A percentile compares a stretch with the other conserved stretches of the same genome.
Evolutionary conservation across 2,329 filamentous ascomycete species (phyloP).

Genomic region (Claviceps fusiformis): DNA sequence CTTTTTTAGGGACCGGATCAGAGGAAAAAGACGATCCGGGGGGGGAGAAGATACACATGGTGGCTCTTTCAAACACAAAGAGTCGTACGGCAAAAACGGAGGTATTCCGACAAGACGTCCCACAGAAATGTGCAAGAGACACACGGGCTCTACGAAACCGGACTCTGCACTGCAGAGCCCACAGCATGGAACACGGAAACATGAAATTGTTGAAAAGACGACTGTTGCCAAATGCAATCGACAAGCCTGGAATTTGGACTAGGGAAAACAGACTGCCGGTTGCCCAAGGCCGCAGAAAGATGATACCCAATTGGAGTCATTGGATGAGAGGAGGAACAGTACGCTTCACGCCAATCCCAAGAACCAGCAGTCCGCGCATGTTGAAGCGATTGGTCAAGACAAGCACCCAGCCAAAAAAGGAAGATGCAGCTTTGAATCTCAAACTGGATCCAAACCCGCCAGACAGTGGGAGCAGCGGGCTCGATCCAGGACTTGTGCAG

Average conservation of each 20-base stretch:
- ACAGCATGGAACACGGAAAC: not conserved
- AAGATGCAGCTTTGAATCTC: not conserved
- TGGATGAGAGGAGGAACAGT: slow-evolving; percentile 9
- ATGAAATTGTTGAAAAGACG: not conserved
- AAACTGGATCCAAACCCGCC: not conserved
- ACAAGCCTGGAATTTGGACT: not conserved
- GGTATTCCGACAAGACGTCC: not conserved
- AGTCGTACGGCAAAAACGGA: not conserved
- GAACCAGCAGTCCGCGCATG: not conserved
- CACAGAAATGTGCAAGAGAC: not conserved
- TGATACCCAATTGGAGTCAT: slow-evolving; percentile 2
- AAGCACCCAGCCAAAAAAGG: not conserved
- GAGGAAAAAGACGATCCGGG: not conserved
- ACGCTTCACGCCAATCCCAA: slow-evolving; percentile 2
- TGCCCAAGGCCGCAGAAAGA: not conserved
- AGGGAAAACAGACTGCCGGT: not conserved
- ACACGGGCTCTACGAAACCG: not conserved
- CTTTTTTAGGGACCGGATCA: slow-evolving; percentile 3
- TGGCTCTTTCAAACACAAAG: not conserved
- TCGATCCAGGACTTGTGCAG: not conserved
- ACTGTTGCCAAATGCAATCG: not conserved
- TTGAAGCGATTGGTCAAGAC: not conserved
- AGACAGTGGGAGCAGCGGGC: not conserved
- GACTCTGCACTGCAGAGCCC: not conserved
- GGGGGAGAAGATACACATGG: not conserved